phyloP scores from a whole-genome alignment of 2,329 filamentous ascomycete species.

The Ramichloridium luteum region DNA sequence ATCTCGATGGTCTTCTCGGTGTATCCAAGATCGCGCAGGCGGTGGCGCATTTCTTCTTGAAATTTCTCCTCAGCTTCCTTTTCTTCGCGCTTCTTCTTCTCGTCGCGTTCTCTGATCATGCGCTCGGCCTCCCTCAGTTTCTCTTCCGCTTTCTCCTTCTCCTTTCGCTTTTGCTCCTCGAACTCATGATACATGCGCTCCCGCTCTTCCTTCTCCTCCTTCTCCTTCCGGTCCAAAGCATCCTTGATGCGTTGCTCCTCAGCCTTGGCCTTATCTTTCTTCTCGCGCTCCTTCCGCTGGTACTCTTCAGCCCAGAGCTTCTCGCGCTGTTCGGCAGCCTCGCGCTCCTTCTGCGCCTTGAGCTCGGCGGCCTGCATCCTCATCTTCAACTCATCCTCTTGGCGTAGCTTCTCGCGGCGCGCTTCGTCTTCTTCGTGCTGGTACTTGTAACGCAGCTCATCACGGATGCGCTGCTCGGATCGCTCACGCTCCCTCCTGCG shows the following conservation, averaged over 20 bases:
- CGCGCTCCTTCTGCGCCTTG: conserved; percentile 19
- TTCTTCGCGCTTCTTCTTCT: conserved; percentile 20
- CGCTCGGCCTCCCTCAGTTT: conserved; percentile 14
- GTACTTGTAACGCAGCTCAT: background rate
- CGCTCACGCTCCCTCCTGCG: conserved; percentile 23
- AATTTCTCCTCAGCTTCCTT: conserved; percentile 32
- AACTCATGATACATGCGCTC: conserved; percentile 29
- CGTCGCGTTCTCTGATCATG: too few relatives aligned
- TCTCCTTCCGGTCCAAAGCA: conserved; percentile 21
- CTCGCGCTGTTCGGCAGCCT: conserved; percentile 24
- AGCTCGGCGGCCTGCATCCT: conserved; percentile 18
- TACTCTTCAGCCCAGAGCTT: conserved; percentile 29
- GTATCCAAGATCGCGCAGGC: conserved; percentile 33
- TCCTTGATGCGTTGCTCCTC: conserved; percentile 16
- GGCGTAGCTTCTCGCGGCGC: conserved; percentile 16
- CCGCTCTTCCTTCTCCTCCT: conserved; percentile 29
- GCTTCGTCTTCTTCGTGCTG: conserved; percentile 17
- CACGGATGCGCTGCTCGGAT: conserved; percentile 26
- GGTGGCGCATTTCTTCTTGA: conserved; percentile 35
- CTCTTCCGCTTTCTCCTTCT: conserved; percentile 25
- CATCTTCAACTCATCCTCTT: conserved; percentile 22
- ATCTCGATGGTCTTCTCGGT: conserved; percentile 37
- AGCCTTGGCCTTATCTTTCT: conserved; percentile 25
- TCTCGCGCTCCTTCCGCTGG: conserved; percentile 27
- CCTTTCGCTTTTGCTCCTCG: conserved; percentile 18